These are phyloP conservation scores for Hanseniaspora singularis DNA, from an alignment of 805 yeast species.

Conservation along the genomic window DNA sequence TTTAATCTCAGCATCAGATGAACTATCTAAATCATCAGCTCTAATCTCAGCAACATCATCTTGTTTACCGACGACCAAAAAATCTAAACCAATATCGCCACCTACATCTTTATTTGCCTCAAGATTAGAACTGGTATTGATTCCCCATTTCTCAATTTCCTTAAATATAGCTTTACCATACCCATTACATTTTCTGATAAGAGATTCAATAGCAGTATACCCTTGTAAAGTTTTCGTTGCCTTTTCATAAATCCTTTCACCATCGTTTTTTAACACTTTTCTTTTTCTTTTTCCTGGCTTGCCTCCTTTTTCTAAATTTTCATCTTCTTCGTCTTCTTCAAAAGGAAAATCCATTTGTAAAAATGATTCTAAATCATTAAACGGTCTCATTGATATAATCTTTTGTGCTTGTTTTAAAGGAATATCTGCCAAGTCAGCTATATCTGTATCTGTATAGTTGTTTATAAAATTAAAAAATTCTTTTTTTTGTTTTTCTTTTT, in stretches of 20 bases:
- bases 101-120: too few relatives aligned
- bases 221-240: constrained; percentile 65
- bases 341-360: constrained; percentile 43
- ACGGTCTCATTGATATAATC: constrained; percentile 64
- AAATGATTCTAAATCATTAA: constrained; percentile 43
- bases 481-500: constrained; percentile 39
- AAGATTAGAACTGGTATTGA: constrained; percentile 43
- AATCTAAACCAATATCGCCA: constrained; percentile 23
- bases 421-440: constrained; percentile 69
- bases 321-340: constrained; percentile 24
- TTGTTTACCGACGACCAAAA: constrained; percentile 23
- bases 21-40: neutral
- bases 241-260: constrained; percentile 62
- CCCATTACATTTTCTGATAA: constrained; percentile 69
- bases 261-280: constrained; percentile 43
- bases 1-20: constrained; percentile 22
- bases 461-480: constrained; percentile 69
- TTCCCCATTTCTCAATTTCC: constrained; percentile 82
- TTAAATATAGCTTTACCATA: constrained; percentile 59
- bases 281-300: constrained; percentile 22
- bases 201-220: constrained; percentile 87
- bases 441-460: constrained; percentile 58
- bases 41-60: constrained; percentile 14
- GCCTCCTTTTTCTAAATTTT: constrained; percentile 5
- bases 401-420: constrained; percentile 52